phyloP scores from a whole-genome alignment of 331 rosid species.

The Ulmus americana region DNA sequence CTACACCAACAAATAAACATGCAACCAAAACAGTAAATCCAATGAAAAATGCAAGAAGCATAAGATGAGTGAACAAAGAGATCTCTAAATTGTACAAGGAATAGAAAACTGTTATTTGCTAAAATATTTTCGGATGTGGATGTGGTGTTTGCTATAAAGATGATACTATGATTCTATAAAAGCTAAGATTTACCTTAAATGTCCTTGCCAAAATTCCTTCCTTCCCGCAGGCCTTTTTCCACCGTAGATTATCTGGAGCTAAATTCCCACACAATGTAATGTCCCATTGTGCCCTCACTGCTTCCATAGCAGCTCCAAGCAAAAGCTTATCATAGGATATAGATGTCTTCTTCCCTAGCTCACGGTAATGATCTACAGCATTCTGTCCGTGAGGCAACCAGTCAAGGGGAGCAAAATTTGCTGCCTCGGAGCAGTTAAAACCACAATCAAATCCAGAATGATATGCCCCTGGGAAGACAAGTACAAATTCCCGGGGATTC shows the following conservation, averaged over 20 bases:
- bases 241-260: conserved; percentile 32
- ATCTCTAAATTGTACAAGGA: not conserved
- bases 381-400: conserved; percentile 79
- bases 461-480: conserved; percentile 66
- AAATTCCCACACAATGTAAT: conserved; percentile 33
- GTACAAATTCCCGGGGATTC: conserved; percentile 66
- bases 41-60: not conserved
- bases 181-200: conserved; percentile 38
- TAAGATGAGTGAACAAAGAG: not conserved
- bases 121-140: no score
- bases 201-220: conserved; percentile 49
- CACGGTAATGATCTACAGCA: conserved; percentile 50
- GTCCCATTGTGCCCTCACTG: conserved; percentile 76
- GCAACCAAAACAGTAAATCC: not conserved
- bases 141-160: not conserved
- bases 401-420: conserved; percentile 67
- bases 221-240: conserved; percentile 46
- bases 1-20: conserved; percentile 37
- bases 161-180: not conserved
- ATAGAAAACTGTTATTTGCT: no score
- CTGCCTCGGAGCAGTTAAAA: conserved; percentile 66
- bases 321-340: conserved; percentile 71
- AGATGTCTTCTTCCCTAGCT: conserved; percentile 52
- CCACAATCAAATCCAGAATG: conserved; percentile 81
- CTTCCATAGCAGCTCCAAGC: conserved; percentile 74